Percentiles rank a stretch among this genome's conserved stretches.
Conservation (phyloP, 495 filamentous ascomycete species). For the Talaromyces stipitatus region DNA sequence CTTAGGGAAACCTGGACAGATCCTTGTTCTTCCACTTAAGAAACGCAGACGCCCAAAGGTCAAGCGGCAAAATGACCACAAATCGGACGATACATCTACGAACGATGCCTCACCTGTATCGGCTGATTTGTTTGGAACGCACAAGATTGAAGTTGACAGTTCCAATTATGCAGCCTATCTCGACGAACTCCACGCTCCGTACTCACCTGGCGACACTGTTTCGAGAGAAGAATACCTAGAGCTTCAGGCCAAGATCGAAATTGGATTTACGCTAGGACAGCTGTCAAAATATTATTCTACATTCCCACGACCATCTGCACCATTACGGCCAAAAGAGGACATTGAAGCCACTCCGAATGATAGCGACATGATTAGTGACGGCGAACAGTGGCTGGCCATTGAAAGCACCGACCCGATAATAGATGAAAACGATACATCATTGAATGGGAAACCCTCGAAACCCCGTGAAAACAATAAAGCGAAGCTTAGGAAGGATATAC, state of each 20-base stretch:
- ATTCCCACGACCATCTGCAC: background rate
- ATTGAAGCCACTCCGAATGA: background rate
- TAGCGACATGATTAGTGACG: background rate
- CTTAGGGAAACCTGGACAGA: constrained; percentile 34
- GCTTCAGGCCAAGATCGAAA: constrained; percentile 17
- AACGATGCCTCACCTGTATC: background rate
- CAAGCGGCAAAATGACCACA: background rate
- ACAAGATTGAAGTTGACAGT: background rate
- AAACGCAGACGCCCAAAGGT: constrained; percentile 7
- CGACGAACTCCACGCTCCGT: constrained; percentile 15
- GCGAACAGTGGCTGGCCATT: background rate
- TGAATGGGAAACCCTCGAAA: constrained; percentile 4
- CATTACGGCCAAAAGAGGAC: background rate
- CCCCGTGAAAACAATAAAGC: background rate
- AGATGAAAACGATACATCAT: background rate
- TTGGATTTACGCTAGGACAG: constrained; percentile 29
- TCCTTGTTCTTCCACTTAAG: constrained; percentile 26
- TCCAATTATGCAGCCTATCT: constrained; percentile 11
- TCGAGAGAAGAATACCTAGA: constrained; percentile 18
- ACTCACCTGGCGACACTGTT: constrained; percentile 17
- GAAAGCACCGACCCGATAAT: background rate
- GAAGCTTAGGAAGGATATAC: constrained; percentile 22
- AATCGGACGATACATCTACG: background rate
- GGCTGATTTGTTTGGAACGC: background rate
- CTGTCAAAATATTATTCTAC: constrained; percentile 22